These are phyloP conservation scores for Ophiostoma quercus DNA, from an alignment of 2,329 filamentous ascomycete genomes.

Conservation along the genomic window DNA sequence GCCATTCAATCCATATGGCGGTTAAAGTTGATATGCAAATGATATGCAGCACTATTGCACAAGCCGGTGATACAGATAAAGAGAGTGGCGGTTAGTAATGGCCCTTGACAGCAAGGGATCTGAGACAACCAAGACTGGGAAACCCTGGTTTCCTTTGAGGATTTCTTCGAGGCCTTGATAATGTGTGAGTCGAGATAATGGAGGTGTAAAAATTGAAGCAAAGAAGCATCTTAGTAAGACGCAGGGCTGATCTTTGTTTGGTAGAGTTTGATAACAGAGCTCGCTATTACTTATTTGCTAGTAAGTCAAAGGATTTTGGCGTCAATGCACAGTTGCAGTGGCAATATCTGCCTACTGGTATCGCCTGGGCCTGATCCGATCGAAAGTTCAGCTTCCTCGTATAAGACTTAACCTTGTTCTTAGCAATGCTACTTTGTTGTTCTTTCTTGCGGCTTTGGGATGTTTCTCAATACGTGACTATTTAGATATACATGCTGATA, in stretches of 20 bases:
- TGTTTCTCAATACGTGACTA: too few relatives aligned
- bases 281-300: neutral
- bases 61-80: neutral
- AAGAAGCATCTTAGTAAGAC: neutral
- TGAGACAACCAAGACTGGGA: neutral
- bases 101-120: neutral
- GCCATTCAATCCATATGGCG: neutral
- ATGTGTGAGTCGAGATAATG: neutral
- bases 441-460: too few relatives aligned
- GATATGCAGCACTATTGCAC: neutral
- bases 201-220: neutral
- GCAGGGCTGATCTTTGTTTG: neutral
- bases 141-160: neutral
- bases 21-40: neutral
- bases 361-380: neutral
- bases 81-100: neutral
- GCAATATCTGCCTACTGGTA: neutral
- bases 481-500: too few relatives aligned
- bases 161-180: neutral
- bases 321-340: neutral
- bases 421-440: neutral
- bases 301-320: neutral
- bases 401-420: neutral
- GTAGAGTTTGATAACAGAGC: neutral
- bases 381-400: constrained; percentile 3